Conservation (phyloP, 306 rosid species). For the Quercus rubra region DNA sequence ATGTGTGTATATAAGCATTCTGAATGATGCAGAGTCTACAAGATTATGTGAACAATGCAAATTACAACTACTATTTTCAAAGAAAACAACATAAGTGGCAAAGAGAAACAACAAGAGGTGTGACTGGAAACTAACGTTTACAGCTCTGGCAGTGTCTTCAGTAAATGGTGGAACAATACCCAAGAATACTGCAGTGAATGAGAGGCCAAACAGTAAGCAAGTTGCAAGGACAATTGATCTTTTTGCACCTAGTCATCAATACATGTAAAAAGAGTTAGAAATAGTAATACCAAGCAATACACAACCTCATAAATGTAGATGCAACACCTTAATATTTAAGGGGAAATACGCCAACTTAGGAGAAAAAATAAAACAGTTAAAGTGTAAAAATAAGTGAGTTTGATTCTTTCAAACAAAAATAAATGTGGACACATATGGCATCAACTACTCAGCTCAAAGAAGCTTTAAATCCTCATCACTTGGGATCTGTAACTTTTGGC, state of each 20-base stretch:
- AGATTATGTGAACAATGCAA: neutral
- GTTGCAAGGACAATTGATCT: constrained; percentile 51
- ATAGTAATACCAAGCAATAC: neutral
- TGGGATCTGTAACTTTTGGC: neutral
- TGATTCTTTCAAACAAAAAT: neutral
- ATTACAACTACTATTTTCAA: neutral
- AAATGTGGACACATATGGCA: neutral
- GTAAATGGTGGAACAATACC: constrained; percentile 79
- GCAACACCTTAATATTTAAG: neutral
- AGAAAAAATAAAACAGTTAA: neutral
- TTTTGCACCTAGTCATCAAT: constrained; percentile 64
- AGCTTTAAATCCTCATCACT: neutral
- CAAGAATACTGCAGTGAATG: constrained; percentile 43
- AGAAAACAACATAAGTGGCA: neutral
- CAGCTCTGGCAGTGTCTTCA: constrained; percentile 72
- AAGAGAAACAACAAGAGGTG: constrained; percentile 5
- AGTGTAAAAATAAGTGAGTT: neutral
- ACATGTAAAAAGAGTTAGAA: neutral
- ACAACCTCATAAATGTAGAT: neutral
- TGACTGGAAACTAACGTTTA: constrained; percentile 53
- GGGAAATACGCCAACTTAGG: constrained; percentile 2
- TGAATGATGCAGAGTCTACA: neutral
- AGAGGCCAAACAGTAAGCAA: constrained; percentile 55
- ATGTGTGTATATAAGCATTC: neutral
- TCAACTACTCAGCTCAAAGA: neutral